phyloP scores from a whole-genome alignment of 139 green algal genomes.

The Pycnococcus provasolii region DNA sequence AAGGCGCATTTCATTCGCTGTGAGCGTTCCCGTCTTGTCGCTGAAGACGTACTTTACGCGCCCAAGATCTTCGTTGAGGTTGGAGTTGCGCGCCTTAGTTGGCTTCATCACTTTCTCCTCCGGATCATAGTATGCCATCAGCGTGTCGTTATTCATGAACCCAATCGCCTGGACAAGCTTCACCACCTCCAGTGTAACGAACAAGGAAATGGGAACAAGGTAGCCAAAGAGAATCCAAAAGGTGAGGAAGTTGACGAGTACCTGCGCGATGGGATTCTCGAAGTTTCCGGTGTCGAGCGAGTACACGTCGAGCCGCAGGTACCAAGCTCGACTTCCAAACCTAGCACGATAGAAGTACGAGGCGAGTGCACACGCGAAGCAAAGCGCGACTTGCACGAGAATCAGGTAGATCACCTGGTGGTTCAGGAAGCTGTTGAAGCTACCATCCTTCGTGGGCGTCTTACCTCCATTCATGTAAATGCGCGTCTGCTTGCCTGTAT shows the following conservation, averaged over 20 bases:
- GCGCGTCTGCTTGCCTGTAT: slow-evolving; percentile 63
- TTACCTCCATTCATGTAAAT: slow-evolving; percentile 52
- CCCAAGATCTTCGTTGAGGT: slow-evolving; percentile 94
- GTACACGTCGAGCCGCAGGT: background rate
- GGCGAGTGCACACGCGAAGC: slow-evolving; percentile 42
- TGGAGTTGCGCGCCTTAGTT: slow-evolving; percentile 27
- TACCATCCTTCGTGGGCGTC: slow-evolving; percentile 55
- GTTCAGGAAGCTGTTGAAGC: slow-evolving; percentile 54
- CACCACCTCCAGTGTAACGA: slow-evolving; percentile 84
- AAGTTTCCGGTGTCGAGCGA: background rate
- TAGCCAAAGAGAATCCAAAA: slow-evolving; percentile 72
- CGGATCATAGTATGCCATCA: slow-evolving; percentile 45
- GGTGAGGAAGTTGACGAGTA: slow-evolving; percentile 41
- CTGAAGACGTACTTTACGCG: slow-evolving; percentile 80
- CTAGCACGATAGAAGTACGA: slow-evolving; percentile 40
- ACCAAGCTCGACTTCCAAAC: background rate
- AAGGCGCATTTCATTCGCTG: slow-evolving; percentile 30
- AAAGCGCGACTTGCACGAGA: slow-evolving; percentile 51
- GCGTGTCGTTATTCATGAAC: background rate
- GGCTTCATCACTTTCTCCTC: slow-evolving; percentile 43
- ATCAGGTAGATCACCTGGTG: slow-evolving; percentile 65
- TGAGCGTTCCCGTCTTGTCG: slow-evolving; percentile 75
- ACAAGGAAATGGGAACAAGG: slow-evolving; percentile 86
- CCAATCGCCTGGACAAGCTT: slow-evolving; percentile 48
- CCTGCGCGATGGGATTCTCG: too few species aligned